A percentile compares a stretch with the other conserved stretches of the same genome.
Conservation (phyloP, 2,329 filamentous ascomycete species). For the Aspergillus novofumigatus region DNA sequence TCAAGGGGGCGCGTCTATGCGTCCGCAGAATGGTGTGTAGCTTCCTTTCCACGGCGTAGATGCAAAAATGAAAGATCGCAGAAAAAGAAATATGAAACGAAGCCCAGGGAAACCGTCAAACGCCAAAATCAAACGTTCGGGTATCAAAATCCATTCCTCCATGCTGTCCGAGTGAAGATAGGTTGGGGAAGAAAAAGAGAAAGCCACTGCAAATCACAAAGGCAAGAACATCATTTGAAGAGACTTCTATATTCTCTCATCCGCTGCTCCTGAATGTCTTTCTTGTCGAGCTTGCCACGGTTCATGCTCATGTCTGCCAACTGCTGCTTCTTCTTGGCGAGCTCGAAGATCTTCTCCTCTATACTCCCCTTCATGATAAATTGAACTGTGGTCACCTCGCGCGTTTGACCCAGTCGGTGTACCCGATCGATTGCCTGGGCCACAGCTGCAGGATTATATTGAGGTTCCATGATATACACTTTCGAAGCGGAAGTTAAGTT, state of each 20-base stretch:
- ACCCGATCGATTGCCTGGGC: slow-evolving; percentile 93
- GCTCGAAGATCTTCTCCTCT: slow-evolving; percentile 84
- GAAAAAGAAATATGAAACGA: slow-evolving; percentile 4
- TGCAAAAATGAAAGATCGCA: neutral
- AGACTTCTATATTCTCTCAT: slow-evolving; percentile 58
- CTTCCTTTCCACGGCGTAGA: neutral
- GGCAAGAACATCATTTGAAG: slow-evolving; percentile 42
- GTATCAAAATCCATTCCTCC: neutral
- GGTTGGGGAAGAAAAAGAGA: too few species aligned
- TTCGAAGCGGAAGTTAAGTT: slow-evolving; percentile 82
- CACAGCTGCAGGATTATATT: slow-evolving; percentile 94
- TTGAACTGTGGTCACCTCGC: slow-evolving; percentile 79
- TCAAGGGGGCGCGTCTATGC: neutral
- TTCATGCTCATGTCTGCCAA: slow-evolving; percentile 85
- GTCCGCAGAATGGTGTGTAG: neutral
- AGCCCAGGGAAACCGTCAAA: neutral
- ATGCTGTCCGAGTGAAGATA: neutral
- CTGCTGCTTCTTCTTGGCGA: slow-evolving; percentile 91
- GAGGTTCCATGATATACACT: slow-evolving; percentile 97
- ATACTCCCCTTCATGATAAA: slow-evolving; percentile 90
- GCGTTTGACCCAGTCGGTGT: slow-evolving; percentile 82
- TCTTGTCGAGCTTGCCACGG: slow-evolving; percentile 55
- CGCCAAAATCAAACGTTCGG: neutral
- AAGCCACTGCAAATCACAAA: slow-evolving; percentile 6
- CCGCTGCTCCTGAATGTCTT: slow-evolving; percentile 61